Evolutionary conservation across 2,329 filamentous ascomycete genomes (phyloP), one percentile per base, ranked within the genome.

Genomic region (Diaporthe velutina): DNA sequence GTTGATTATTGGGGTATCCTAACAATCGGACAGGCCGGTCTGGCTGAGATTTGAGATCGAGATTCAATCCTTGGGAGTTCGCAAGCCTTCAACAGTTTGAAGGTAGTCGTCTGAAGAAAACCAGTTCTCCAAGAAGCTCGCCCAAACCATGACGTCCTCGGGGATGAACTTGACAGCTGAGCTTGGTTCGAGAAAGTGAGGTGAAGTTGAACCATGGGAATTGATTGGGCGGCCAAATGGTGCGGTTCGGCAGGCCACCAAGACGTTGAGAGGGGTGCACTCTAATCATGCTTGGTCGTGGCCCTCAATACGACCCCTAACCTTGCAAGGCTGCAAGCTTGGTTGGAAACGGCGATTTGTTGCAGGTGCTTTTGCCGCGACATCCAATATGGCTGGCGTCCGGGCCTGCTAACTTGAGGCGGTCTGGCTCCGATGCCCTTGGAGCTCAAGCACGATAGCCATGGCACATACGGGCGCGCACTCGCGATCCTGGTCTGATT

Each of bases 321-420:
- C 64, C 64, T 68, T 68, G 64, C 48, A 68, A 30, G 64, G 64
- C 64, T 68, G n/a, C 58, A 42, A 61, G 58, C 58, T 61, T 61
- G 35, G 35, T 42, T 60, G 48, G 57, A 54, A 68, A 40, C 48
- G 64, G 64, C 48, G 64, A 40, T 54, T 68, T 68, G 64, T 68
- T 68, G 64, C 64, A 68, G 64, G 48, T 40, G 64, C 64, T 52
- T n/a, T 68, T 68, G 64, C 64, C 64, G 45, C 42, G 61, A 50
- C 42, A 50, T 66, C 42, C 61, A 67, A 52, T 38, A 67, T 67
- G 22, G 64, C 64, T 30, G 48, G 64, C 64, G 33, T 28, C 64
- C n/a, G 48, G 64, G 33, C 64, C 28, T 25, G 33, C 64, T 30
- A 68, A 54, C 64, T 54, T 10, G 33, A 40, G 64, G 64, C 64